Conservation (phyloP, 306 rosid genomes). For the Cercis canadensis region DNA sequence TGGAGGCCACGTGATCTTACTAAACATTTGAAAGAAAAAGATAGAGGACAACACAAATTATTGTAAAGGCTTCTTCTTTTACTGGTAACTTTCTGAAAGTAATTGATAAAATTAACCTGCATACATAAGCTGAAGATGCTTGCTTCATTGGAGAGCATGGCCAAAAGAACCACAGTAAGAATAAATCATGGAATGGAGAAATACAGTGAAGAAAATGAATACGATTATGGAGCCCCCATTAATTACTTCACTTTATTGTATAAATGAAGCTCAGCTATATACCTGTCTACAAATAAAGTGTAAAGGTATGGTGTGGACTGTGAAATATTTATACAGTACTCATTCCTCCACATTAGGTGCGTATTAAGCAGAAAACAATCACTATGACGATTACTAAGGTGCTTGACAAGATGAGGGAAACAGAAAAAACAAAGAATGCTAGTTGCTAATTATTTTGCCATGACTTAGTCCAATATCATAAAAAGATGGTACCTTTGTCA, state of each 20-base stretch:
- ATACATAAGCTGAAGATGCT: constrained; percentile 20
- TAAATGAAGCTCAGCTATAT: no score
- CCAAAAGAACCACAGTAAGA: background rate
- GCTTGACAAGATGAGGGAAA: background rate
- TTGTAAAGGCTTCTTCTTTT: background rate
- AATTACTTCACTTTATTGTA: no score
- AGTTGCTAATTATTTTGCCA: background rate
- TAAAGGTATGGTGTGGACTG: no score
- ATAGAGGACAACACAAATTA: no score
- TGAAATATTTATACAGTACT: background rate
- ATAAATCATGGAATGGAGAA: background rate
- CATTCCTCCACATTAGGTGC: background rate
- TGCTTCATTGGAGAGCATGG: constrained; percentile 23
- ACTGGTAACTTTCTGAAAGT: background rate
- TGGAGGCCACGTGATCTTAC: background rate
- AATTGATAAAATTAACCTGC: background rate
- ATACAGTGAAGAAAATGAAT: no score
- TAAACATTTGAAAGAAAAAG: background rate
- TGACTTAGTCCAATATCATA: background rate
- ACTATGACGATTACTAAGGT: background rate
- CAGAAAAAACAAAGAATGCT: no score
- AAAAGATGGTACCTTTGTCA: background rate
- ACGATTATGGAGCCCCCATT: background rate
- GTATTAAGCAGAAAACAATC: background rate
- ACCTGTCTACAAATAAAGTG: no score